Evolutionary conservation across 495 filamentous ascomycete genomes (phyloP).

Genomic region (Neurospora intermedia): DNA sequence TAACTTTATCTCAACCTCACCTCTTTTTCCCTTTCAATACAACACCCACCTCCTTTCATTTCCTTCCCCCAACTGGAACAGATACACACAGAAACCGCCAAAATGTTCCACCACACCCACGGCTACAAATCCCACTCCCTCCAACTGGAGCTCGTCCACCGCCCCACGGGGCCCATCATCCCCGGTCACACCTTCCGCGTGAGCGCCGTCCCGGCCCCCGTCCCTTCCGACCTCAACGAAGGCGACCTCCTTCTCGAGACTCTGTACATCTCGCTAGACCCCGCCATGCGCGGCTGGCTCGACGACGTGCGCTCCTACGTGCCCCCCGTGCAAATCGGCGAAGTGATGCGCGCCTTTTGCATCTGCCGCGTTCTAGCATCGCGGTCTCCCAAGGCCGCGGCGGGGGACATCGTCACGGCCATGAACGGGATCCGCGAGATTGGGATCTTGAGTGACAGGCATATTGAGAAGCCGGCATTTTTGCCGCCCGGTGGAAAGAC

Average conservation of each 20-base stretch:
- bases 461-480: slow-evolving; percentile 32
- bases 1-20: not conserved
- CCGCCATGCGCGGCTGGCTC: slow-evolving; percentile 74
- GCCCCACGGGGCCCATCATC: slow-evolving; percentile 35
- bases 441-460: slow-evolving; percentile 39
- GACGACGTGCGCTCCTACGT: slow-evolving; percentile 55
- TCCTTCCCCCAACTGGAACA: not conserved
- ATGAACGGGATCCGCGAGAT: slow-evolving; percentile 52
- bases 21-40: not conserved
- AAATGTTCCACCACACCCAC: not conserved
- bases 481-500: slow-evolving; percentile 38
- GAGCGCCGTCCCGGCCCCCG: slow-evolving; percentile 32
- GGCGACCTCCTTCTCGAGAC: slow-evolving; percentile 55
- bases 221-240: slow-evolving; percentile 37
- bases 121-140: slow-evolving; percentile 31
- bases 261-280: slow-evolving; percentile 67
- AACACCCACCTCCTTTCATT: not conserved
- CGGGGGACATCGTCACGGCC: slow-evolving; percentile 45
- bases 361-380: slow-evolving; percentile 41
- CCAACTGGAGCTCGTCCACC: slow-evolving; percentile 39
- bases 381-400: slow-evolving; percentile 28
- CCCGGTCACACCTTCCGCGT: slow-evolving; percentile 45
- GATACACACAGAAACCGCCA: not conserved
- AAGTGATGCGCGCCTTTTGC: slow-evolving; percentile 54
- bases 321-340: slow-evolving; percentile 53